A percentile compares a stretch with the other conserved stretches of the same genome.
These are phyloP conservation scores for Saccharum officinarum DNA, from an alignment of 176 grass and related monocot species.

Conservation along the genomic window DNA sequence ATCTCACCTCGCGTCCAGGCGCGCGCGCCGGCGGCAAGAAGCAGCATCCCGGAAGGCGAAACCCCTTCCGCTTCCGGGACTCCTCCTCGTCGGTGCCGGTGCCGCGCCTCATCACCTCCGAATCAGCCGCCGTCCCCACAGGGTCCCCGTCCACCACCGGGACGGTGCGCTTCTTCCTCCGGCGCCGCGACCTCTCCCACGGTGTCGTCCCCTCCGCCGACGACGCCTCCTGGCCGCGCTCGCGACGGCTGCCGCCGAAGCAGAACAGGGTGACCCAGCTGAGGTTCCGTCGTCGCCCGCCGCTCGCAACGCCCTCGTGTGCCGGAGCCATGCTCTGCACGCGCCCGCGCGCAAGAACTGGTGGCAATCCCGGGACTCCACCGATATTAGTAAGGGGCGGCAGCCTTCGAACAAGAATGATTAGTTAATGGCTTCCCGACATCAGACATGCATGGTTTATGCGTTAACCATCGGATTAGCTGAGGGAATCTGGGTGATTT, in stretches of 20 bases:
- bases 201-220: background rate
- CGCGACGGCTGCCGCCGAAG: background rate
- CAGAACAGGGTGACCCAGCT: background rate
- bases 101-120: background rate
- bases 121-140: background rate
- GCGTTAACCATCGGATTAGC: conserved; percentile 19
- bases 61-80: background rate
- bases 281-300: background rate
- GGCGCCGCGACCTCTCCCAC: background rate
- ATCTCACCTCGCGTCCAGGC: background rate
- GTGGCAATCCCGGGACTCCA: no score
- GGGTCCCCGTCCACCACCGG: conserved; percentile 5
- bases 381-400: background rate
- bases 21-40: conserved; percentile 14
- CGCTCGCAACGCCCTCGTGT: background rate
- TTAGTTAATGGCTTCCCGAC: background rate
- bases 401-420: background rate
- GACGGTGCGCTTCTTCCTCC: conserved; percentile 28
- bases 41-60: conserved; percentile 14
- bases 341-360: no score
- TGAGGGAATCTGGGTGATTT: conserved; percentile 6
- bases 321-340: background rate
- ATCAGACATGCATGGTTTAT: background rate
- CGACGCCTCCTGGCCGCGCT: background rate
- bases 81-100: background rate